A percentile compares a stretch with the other conserved stretches of the same genome.
Conservation (phyloP, 2,329 filamentous ascomycete genomes). For the Chrysoporthe deuterocubensis region DNA sequence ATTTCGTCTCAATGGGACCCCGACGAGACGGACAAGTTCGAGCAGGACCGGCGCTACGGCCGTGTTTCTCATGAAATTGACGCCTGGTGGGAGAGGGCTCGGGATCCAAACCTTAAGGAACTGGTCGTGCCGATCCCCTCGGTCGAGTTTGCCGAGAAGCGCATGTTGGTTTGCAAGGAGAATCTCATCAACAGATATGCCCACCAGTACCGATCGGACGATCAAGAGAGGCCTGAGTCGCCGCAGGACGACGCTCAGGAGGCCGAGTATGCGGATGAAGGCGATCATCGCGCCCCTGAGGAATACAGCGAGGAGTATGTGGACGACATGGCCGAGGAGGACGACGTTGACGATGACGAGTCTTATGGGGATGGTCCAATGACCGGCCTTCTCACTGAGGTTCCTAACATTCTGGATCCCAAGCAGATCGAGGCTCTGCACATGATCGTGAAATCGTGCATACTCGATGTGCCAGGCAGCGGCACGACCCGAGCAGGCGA, state of each 20-base stretch:
- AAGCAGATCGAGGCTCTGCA: slow-evolving; percentile 95
- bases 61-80: slow-evolving; percentile 68
- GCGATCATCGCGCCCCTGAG: slow-evolving; percentile 40
- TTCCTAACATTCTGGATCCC: slow-evolving; percentile 90
- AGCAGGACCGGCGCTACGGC: slow-evolving; percentile 62
- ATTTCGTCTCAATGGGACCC: slow-evolving; percentile 51
- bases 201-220: slow-evolving; percentile 48
- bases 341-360: slow-evolving; percentile 74
- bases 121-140: slow-evolving; percentile 64
- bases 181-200: slow-evolving; percentile 63
- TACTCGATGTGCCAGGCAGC: slow-evolving; percentile 79
- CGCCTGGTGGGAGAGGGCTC: slow-evolving; percentile 65
- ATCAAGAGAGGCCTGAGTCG: slow-evolving; percentile 42
- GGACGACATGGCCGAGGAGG: slow-evolving; percentile 62
- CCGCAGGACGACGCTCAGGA: slow-evolving; percentile 43
- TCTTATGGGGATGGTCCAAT: slow-evolving; percentile 79
- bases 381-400: slow-evolving; percentile 86
- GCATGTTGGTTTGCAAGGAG: slow-evolving; percentile 62
- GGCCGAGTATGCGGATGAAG: slow-evolving; percentile 40
- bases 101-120: slow-evolving; percentile 63
- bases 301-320: slow-evolving; percentile 42
- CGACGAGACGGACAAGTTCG: slow-evolving; percentile 59
- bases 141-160: slow-evolving; percentile 61
- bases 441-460: slow-evolving; percentile 96
- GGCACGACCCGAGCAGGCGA: slow-evolving; percentile 69